Evolutionary conservation across 805 yeast genomes (phyloP), one percentile per base, ranked within the genome.

Genomic region (Metschnikowia borealis): DNA sequence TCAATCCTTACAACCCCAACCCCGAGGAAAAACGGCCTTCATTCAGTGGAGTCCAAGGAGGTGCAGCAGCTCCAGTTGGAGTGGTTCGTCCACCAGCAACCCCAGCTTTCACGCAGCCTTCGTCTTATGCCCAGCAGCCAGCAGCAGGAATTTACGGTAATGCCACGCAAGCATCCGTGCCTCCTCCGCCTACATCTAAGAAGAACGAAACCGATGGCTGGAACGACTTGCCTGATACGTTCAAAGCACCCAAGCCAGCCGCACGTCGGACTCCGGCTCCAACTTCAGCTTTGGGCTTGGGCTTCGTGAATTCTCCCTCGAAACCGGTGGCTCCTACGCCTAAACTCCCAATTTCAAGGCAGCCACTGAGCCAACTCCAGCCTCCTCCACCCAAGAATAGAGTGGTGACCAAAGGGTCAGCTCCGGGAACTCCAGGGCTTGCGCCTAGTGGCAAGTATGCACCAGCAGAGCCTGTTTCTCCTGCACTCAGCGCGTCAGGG

Each of bases 221-320:
- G 89, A 84, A 83, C 58, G 88, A 83, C 61, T 68, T 84, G 53
- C 89, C 89, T 45, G 74, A 79, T 10, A 68, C 75, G 8, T 77
- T 77, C 67, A 66, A 66, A 53, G 62, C 70, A 1, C 15, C 52
- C 15, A 62, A 68, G 29, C 66, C 76, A 8, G 44, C 61, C 5
- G 38, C 54, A 7, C 77, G 78, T 46, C 70, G 77, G 36, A 70
- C 77, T 31, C 76, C 80, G 18, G 73, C 82, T 15, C 69, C 79
- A 6, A 69, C 74, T 15, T 69, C 65, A 14, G 63, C 58, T 5
- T 47, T 44, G 26, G 48, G 49, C 4, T 52, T 50, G 7, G 46
- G 26, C 11, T 34, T 44, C 18, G 34, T 15, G 13, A 17, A 23
- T 11, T 34, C 52, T 5, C 31, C 50, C 1, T 38, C 46, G 7